Evolutionary conservation across 2,329 filamentous ascomycete species (phyloP), one percentile per base, ranked within the genome.

Genomic region (Alternaria novae-zelandiae): DNA sequence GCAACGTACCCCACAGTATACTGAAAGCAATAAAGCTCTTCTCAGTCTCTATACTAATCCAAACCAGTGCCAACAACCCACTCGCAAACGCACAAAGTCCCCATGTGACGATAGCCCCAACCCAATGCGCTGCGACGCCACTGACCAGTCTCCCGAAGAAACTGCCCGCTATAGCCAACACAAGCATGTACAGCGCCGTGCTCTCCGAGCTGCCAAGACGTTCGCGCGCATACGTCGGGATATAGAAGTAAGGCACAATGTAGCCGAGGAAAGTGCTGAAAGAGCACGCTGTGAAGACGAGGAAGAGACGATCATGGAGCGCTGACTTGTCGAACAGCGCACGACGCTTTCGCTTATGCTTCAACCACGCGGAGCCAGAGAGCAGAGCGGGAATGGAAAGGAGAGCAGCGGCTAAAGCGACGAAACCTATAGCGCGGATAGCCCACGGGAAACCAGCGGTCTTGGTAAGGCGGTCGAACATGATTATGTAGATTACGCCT

Each of bases 191-290:
- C 58, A 79, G 43, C 2, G 68, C 74, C 11, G 71, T 62, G 25
- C 72, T 77, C 51, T 78, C 71, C 3, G 64, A 71, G n/a, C 69
- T 70, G 0, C 74, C 77, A 9, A 80, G 66, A 5, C 53, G 57
- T 43, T 80, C 74, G 17, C 69, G 66, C 3, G 77, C 76, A 60
- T 74, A 80, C 4, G 75, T 76, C 2, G 78, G 73, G 13, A 80
- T 78, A 57, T 79, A 80, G 51, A 80, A 79, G 54, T 79, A 80
- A 1, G 78, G 78, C 0, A 79, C 70, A 7, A 78, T 80, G 50
- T 80, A 80, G 1, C 78, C 78, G 1, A 80, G 64, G 44, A 79
- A 80, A 4, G 70, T 77, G 28, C 70, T 70, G 54, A 79, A 80
- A 1, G 74, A 77, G 25, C 69, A 77, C 5, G 65, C 67, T 0